phyloP scores from a whole-genome alignment of 257 asterid species.

The Fraxinus pennsylvanica region DNA sequence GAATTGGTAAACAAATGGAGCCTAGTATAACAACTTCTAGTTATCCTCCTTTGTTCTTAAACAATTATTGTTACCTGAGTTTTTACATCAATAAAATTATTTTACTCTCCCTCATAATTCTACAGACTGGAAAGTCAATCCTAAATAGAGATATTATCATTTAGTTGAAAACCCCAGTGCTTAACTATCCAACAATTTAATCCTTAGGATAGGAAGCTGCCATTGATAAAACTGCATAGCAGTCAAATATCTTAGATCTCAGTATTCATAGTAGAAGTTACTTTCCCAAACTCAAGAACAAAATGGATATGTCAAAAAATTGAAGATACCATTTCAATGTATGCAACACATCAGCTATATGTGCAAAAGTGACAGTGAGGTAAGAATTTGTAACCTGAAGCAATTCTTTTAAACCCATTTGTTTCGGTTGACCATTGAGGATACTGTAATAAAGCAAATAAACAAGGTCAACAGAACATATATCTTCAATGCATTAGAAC shows the following conservation, averaged over 20 bases:
- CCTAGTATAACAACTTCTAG: background rate
- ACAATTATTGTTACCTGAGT: background rate
- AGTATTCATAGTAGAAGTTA: slow-evolving; percentile 14
- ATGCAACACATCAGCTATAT: slow-evolving; percentile 14
- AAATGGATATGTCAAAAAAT: background rate
- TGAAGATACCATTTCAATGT: slow-evolving; percentile 17
- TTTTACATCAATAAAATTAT: background rate
- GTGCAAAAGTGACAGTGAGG: background rate
- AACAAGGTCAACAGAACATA: slow-evolving; percentile 4
- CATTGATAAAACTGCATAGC: background rate
- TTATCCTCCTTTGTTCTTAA: background rate
- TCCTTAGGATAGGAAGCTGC: background rate
- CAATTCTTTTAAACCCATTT: slow-evolving; percentile 92
- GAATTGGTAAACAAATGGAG: background rate
- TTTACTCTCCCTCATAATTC: background rate
- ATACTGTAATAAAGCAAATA: slow-evolving; percentile 53
- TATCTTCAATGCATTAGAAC: slow-evolving; percentile 1
- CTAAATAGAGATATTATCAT: background rate
- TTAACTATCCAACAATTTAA: background rate
- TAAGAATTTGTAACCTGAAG: slow-evolving; percentile 69
- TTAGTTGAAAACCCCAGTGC: background rate
- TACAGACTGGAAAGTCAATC: background rate
- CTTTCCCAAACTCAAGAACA: slow-evolving; percentile 8
- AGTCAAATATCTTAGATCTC: slow-evolving; percentile 8
- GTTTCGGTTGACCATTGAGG: slow-evolving; percentile 90